A percentile compares a stretch with the other conserved stretches of the same genome.
Evolutionary conservation across 768 basidiomycete genomes (phyloP).

Genomic region (Mycena latifolia): DNA sequence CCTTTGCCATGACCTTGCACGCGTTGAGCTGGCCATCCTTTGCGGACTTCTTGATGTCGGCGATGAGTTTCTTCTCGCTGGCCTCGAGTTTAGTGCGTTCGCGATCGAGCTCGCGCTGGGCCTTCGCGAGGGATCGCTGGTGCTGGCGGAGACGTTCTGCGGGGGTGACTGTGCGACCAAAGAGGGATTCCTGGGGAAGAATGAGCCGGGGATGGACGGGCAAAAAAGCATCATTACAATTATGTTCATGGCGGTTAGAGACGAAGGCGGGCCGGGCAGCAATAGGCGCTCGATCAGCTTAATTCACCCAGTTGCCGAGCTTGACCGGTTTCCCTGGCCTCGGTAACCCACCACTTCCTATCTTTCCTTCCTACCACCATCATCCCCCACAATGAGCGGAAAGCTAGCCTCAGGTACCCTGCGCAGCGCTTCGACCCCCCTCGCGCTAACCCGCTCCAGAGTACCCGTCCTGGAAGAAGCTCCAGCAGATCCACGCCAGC

Average conservation of each 20-base stretch:
- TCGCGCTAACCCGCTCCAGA: slow-evolving; percentile 59
- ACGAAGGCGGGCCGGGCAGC: too few relatives aligned
- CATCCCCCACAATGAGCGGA: slow-evolving; percentile 66
- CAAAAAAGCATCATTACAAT: slow-evolving; percentile 65
- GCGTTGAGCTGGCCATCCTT: slow-evolving; percentile 97
- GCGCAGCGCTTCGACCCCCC: slow-evolving; percentile 1
- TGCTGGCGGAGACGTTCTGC: slow-evolving; percentile 97
- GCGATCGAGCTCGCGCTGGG: slow-evolving; percentile 97
- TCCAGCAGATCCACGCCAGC: slow-evolving; percentile 84
- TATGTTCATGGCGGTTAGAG: slow-evolving; percentile 73
- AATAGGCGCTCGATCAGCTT: background rate
- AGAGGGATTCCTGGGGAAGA: slow-evolving; percentile 84
- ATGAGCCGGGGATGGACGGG: slow-evolving; percentile 15
- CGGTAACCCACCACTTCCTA: background rate
- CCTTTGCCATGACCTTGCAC: slow-evolving; percentile 99
- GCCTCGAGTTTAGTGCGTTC: slow-evolving; percentile 95
- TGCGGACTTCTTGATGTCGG: slow-evolving; percentile 96
- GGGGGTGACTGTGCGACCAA: slow-evolving; percentile 94
- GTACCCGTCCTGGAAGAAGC: slow-evolving; percentile 91
- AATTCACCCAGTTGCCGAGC: slow-evolving; percentile 5
- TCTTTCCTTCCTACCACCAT: slow-evolving; percentile 27
- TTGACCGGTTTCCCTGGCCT: background rate
- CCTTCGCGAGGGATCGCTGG: slow-evolving; percentile 95
- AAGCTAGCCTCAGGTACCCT: slow-evolving; percentile 65
- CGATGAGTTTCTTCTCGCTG: slow-evolving; percentile 96